Conservation (phyloP, 1,284 basidiomycete genomes). For the Ceratobasidium sp. region DNA sequence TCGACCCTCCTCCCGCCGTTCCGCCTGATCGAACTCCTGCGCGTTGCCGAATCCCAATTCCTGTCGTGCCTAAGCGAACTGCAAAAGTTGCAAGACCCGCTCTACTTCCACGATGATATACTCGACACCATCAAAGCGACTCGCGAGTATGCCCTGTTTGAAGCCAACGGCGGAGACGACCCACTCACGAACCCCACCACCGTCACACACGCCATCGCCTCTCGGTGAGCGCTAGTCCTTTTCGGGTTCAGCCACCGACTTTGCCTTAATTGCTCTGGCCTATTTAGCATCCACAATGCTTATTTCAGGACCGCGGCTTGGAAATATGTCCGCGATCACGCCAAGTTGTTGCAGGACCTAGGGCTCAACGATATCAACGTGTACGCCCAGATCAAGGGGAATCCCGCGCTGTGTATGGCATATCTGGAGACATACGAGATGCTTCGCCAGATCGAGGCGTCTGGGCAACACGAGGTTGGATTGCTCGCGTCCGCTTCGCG, state of each 20-base stretch:
- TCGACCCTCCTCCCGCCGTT: conserved; percentile 46
- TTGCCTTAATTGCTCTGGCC: conserved; percentile 11
- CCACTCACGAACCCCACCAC: conserved; percentile 27
- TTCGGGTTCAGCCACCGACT: not conserved
- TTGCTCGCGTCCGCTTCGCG: conserved; percentile 35
- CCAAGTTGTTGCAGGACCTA: conserved; percentile 43
- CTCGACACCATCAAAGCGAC: conserved; percentile 42
- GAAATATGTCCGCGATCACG: conserved; percentile 46
- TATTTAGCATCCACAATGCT: conserved; percentile 46
- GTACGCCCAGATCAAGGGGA: conserved; percentile 38
- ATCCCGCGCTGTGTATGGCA: conserved; percentile 15
- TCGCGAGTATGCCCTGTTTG: conserved; percentile 35
- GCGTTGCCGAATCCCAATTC: conserved; percentile 46
- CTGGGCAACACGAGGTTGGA: conserved; percentile 41
- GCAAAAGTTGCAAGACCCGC: conserved; percentile 44
- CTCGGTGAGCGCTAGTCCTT: conserved; percentile 27
- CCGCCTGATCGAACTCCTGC: conserved; percentile 43
- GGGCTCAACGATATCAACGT: conserved; percentile 40
- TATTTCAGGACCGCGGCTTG: conserved; percentile 46
- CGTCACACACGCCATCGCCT: conserved; percentile 44
- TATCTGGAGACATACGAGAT: conserved; percentile 37
- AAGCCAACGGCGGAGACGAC: conserved; percentile 40
- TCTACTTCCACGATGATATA: conserved; percentile 47
- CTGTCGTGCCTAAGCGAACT: conserved; percentile 41
- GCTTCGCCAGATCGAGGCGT: conserved; percentile 41